phyloP scores from a whole-genome alignment of 441 rosid species.

The Lepidium campestre region DNA sequence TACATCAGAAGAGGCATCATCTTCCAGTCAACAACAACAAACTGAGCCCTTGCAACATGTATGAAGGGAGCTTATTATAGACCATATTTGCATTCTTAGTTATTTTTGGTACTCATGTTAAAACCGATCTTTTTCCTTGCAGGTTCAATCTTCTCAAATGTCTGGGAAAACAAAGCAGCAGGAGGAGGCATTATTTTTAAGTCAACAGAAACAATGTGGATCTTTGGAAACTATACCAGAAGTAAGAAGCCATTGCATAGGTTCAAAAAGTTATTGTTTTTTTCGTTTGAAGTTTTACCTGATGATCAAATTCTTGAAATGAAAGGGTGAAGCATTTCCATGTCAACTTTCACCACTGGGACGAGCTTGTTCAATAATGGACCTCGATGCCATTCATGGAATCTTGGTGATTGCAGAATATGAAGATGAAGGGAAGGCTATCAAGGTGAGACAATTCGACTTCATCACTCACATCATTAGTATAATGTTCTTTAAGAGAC shows the following conservation, averaged over 20 bases:
- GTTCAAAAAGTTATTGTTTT: no score
- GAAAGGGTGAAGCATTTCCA: no score
- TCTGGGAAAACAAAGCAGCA: slow-evolving; percentile 22
- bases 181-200: no score
- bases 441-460: slow-evolving; percentile 50
- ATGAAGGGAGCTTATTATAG: slow-evolving; percentile 15
- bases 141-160: slow-evolving; percentile 55
- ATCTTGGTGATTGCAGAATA: slow-evolving; percentile 52
- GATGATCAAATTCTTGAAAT: no score
- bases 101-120: not conserved
- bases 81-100: not conserved
- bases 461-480: not conserved
- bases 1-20: slow-evolving; percentile 32
- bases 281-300: no score
- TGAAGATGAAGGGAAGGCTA: no score
- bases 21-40: no score
- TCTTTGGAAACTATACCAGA: no score
- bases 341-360: slow-evolving; percentile 58
- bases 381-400: slow-evolving; percentile 69
- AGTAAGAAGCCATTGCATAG: no score
- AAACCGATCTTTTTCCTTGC: slow-evolving; percentile 11
- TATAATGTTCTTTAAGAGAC: no score
- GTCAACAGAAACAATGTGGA: no score
- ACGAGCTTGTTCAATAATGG: slow-evolving; percentile 66
- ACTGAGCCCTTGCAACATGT: slow-evolving; percentile 46